Evolutionary conservation across 176 grass and related monocot species (phyloP), one percentile per base, ranked within the genome.

Genomic region (Ensete glaucum): DNA sequence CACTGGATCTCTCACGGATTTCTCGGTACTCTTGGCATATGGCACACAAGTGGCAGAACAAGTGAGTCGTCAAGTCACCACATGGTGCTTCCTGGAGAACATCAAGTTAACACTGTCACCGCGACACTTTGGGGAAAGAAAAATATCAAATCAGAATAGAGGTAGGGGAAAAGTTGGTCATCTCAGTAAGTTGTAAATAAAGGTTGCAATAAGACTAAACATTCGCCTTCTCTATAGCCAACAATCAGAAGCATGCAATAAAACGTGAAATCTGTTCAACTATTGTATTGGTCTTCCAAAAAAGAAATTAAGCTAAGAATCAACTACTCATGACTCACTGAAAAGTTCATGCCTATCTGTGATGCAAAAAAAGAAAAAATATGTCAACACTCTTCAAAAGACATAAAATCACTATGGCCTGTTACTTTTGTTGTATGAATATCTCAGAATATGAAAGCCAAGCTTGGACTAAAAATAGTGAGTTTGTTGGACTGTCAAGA

Each of bases 1-100:
- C 64, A 53, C 72, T 68, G 74, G 85, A 74, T 79, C 93, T 90
- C 77, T 88, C 81, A 15, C 81, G 85, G 58, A 96, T 96, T 85
- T 96, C 90, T 81, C 90, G 84, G 77, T 88, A 90, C 83, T 96
- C 90, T 84, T 92, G 93, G 52, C 93, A 96, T 65, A 96, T 87
- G 56, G 90, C 93, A 54, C 93, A 96, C 64, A 92, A 54, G 77
- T 96, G 93, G 64, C 93, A 96, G 82, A 89, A 96, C 75, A 96
- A 83, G 67, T 96, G 93, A 11, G 93, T 96, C 22, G 82, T 84
- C 72, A 86, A 86, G 77, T 96, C 93, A 8, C 88, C 88, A 29
- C 93, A 96, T 12, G 93, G 90, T 52, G 85, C 85, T 86, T 92
- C 93, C 93, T 96, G 67, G n/a, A 88, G 52, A 19, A 50, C 60